Percentiles rank a stretch among this genome's conserved stretches.
Evolutionary conservation across 495 filamentous ascomycete genomes (phyloP).

Genomic region (Aspergillus ellipticus): DNA sequence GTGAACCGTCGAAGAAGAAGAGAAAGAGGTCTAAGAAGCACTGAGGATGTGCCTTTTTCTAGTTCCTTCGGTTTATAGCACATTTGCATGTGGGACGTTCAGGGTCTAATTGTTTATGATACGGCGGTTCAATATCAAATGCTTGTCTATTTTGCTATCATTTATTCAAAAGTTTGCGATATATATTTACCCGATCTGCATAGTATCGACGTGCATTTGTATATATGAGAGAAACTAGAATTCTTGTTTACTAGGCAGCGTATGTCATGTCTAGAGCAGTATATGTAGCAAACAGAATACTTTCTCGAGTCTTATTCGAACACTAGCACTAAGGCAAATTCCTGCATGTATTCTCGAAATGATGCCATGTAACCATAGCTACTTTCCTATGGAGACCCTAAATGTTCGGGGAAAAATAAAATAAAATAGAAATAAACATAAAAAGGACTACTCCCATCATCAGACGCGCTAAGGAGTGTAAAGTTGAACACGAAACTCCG

Average conservation of each 20-base stretch:
- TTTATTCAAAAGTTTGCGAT: not conserved
- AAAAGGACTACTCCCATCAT: too few relatives aligned
- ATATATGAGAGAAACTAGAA: not conserved
- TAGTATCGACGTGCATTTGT: not conserved
- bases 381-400: too few relatives aligned
- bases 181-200: not conserved
- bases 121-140: not conserved
- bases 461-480: too few relatives aligned
- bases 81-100: not conserved
- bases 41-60: slow-evolving; percentile 13
- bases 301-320: too few relatives aligned
- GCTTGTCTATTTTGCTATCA: not conserved
- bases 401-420: too few relatives aligned
- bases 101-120: slow-evolving; percentile 10
- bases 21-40: slow-evolving; percentile 51
- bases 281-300: too few relatives aligned
- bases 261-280: too few relatives aligned
- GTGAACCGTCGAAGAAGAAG: slow-evolving; percentile 42
- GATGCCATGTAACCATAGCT: too few relatives aligned
- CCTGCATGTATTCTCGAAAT: too few relatives aligned
- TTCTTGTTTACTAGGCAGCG: not conserved
- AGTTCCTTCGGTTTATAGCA: not conserved
- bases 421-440: too few relatives aligned
- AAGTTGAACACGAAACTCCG: too few relatives aligned
- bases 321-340: too few relatives aligned